Conservation (phyloP, 2,329 filamentous ascomycete genomes). For the Ustulina deusta region DNA sequence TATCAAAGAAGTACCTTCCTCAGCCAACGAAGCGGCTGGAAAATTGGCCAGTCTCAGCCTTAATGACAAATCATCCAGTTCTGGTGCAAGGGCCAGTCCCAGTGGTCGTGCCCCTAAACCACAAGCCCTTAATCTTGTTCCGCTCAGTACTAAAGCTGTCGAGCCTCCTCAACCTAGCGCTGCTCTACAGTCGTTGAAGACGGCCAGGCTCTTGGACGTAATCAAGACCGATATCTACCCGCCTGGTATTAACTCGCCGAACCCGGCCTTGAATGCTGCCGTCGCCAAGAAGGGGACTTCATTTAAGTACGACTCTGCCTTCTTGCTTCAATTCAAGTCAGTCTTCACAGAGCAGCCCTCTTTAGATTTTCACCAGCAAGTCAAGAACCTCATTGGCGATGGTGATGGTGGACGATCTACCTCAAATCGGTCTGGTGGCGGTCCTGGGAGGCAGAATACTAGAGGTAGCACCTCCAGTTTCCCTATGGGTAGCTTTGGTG, state of each 20-base stretch:
- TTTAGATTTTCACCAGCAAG: constrained; percentile 89
- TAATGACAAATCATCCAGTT: constrained; percentile 64
- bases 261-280: constrained; percentile 87
- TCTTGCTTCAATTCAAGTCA: constrained; percentile 94
- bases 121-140: constrained; percentile 85
- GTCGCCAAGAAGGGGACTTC: constrained; percentile 82
- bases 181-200: constrained; percentile 92
- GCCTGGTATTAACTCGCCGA: constrained; percentile 84
- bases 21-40: constrained; percentile 56
- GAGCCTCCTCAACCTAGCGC: constrained; percentile 94
- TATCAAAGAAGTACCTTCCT: constrained; percentile 56
- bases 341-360: constrained; percentile 98
- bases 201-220: constrained; percentile 86
- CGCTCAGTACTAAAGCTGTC: constrained; percentile 83
- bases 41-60: constrained; percentile 67
- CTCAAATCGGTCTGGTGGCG: constrained; percentile 69
- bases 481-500: constrained; percentile 78
- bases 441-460: constrained; percentile 63
- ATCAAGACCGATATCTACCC: constrained; percentile 86
- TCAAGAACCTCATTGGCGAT: constrained; percentile 89
- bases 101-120: constrained; percentile 77
- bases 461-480: constrained; percentile 65
- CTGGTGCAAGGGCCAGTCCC: constrained; percentile 62
- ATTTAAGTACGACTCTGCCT: constrained; percentile 95
- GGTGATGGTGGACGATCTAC: constrained; percentile 72